phyloP scores from a whole-genome alignment of 257 asterid genomes.

The Ilex aquifolium region DNA sequence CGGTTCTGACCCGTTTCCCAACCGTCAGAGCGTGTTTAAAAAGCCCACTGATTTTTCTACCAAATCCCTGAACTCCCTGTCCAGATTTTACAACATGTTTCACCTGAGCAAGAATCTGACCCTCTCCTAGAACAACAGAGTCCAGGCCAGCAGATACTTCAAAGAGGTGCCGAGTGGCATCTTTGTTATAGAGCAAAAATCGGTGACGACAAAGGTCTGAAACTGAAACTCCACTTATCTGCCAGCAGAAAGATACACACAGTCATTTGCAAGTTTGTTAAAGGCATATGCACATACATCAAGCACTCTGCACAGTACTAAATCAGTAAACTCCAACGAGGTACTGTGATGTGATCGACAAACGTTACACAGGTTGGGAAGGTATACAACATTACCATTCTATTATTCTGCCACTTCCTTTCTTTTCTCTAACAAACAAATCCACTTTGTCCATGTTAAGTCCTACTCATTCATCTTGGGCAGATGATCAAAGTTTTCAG shows the following conservation, averaged over 20 bases:
- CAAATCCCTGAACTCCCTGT: slow-evolving; percentile 80
- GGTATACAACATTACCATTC: too few relatives aligned
- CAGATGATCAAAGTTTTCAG: too few relatives aligned
- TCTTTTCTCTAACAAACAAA: too few relatives aligned
- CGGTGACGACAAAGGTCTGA: slow-evolving; percentile 63
- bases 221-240: slow-evolving; percentile 77
- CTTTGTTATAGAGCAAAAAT: slow-evolving; percentile 56
- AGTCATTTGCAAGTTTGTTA: neutral
- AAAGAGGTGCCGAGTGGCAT: slow-evolving; percentile 72
- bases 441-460: neutral
- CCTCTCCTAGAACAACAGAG: slow-evolving; percentile 92
- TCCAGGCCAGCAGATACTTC: slow-evolving; percentile 92
- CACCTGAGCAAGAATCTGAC: slow-evolving; percentile 92
- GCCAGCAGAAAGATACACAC: slow-evolving; percentile 18
- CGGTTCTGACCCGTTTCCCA: slow-evolving; percentile 89
- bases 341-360: neutral
- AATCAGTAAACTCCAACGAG: neutral
- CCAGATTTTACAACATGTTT: slow-evolving; percentile 80
- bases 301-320: neutral
- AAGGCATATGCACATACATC: neutral
- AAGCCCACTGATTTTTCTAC: slow-evolving; percentile 65
- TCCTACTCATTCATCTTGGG: too few relatives aligned
- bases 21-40: slow-evolving; percentile 79
- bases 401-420: neutral
- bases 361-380: neutral